Evolutionary conservation across 345 rosid genomes (phyloP), one percentile per base, ranked within the genome.

Genomic region (sweet orange (Citrus sinensis)): DNA sequence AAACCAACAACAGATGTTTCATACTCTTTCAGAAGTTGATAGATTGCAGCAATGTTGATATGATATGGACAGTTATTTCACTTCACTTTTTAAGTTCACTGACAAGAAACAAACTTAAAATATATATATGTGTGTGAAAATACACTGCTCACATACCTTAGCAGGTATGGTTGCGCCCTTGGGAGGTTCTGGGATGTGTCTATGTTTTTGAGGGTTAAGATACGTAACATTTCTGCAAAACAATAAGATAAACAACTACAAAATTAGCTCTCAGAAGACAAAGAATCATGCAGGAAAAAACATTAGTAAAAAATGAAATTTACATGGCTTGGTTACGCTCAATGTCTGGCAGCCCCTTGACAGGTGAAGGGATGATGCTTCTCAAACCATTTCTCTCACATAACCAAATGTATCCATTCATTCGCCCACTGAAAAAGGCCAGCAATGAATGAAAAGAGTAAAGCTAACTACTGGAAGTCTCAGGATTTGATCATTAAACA

Each of bases 331-430:
- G 90, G 87, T 93, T 97, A 82, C 67, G 32, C 71, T 85, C 89
- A 46, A 94, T 81, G 85, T 84, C 71, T 39, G 91, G 95, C 78
- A 94, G 84, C 70, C 94, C 97, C 49, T 30, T 81, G 83, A 93
- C 82, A 75, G 98, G 99, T 9, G 99, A 92, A 75, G 78, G 71
- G 65, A 94, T 76, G 56, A 27, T 34, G 76, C 8, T 35, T 73
- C 63, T 87, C 70, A 79, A 82, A 71, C 56, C 85, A 83, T 94
- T 97, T 87, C 98, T 89, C 84, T 86, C 87, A 68, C 63, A 74
- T 60, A 92, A 75, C 94, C 94, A 92, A 79, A 97, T 80, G 84
- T 63, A 94, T 27, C 99, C 99, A 78, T 90, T 97, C 97, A 93
- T 92, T 78, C 97, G 98, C 87, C 87, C 89, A 84, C 99, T 97